Conservation (phyloP, 805 yeast genomes). For the Zygosaccharomyces siamensis region DNA sequence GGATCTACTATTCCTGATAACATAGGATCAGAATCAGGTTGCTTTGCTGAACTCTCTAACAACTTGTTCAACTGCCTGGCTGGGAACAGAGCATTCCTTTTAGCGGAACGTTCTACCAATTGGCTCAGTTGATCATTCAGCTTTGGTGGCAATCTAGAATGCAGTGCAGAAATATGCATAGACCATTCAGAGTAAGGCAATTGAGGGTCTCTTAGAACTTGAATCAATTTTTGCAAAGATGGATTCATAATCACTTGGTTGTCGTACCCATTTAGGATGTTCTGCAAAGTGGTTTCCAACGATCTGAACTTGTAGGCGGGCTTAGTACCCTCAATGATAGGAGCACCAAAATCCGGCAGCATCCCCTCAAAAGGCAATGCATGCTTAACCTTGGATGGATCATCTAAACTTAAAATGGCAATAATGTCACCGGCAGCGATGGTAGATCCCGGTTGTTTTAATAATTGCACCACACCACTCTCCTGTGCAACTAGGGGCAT, state of each 20-base stretch:
- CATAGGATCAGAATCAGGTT: constrained; percentile 47
- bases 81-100: constrained; percentile 83
- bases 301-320: constrained; percentile 69
- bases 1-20: constrained; percentile 66
- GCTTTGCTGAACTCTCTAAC: constrained; percentile 53
- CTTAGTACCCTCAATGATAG: constrained; percentile 76
- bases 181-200: constrained; percentile 94
- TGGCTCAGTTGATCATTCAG: constrained; percentile 64
- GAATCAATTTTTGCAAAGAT: constrained; percentile 67
- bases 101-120: constrained; percentile 59
- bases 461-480: constrained; percentile 84
- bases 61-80: constrained; percentile 76
- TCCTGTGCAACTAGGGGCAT: constrained; percentile 96
- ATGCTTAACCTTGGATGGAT: constrained; percentile 94
- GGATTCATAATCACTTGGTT: constrained; percentile 91
- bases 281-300: constrained; percentile 55
- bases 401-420: constrained; percentile 91
- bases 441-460: constrained; percentile 98
- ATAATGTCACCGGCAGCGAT: constrained; percentile 94
- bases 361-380: constrained; percentile 94
- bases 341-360: constrained; percentile 82
- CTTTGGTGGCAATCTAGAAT: constrained; percentile 78
- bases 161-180: constrained; percentile 80
- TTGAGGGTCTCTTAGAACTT: constrained; percentile 68
- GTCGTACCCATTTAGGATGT: constrained; percentile 87